phyloP scores from a whole-genome alignment of 495 filamentous ascomycete species.

The Podospora appendiculata region DNA sequence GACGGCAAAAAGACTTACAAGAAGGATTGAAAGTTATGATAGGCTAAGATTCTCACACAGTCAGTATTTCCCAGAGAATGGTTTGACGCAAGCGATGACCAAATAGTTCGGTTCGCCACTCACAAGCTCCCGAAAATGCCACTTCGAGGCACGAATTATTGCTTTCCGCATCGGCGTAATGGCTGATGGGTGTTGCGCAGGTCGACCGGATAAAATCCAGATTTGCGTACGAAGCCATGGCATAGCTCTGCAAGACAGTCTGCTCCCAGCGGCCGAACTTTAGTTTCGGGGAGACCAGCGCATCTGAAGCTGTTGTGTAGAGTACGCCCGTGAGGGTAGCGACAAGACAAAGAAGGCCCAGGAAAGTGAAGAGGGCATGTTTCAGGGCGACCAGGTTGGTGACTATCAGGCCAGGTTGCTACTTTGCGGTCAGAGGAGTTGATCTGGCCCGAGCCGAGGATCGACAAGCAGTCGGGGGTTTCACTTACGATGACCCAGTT shows the following conservation, averaged over 20 bases:
- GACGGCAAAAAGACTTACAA: constrained; percentile 9
- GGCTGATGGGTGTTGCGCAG: constrained; percentile 54
- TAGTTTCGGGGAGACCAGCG: constrained; percentile 61
- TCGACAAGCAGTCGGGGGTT: neutral
- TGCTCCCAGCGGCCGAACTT: constrained; percentile 40
- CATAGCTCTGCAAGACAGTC: constrained; percentile 42
- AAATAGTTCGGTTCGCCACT: neutral
- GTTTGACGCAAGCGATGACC: neutral
- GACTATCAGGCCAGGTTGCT: constrained; percentile 48
- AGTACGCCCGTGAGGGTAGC: constrained; percentile 56
- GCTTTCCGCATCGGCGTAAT: constrained; percentile 24
- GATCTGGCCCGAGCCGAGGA: neutral
- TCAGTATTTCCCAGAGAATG: neutral
- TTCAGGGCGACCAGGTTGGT: constrained; percentile 56
- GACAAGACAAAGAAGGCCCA: constrained; percentile 51
- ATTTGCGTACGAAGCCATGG: constrained; percentile 53
- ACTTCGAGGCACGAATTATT: constrained; percentile 54
- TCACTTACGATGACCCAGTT: constrained; percentile 35
- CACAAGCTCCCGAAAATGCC: constrained; percentile 45
- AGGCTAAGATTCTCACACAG: constrained; percentile 5
- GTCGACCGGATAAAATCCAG: constrained; percentile 37
- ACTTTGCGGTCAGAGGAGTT: neutral
- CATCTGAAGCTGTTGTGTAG: constrained; percentile 68
- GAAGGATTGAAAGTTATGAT: constrained; percentile 27
- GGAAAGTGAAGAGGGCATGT: constrained; percentile 49